Base-by-base conservation (phyloP, 176 grass and related monocot species). In the Eragrostis curvula region DNA sequence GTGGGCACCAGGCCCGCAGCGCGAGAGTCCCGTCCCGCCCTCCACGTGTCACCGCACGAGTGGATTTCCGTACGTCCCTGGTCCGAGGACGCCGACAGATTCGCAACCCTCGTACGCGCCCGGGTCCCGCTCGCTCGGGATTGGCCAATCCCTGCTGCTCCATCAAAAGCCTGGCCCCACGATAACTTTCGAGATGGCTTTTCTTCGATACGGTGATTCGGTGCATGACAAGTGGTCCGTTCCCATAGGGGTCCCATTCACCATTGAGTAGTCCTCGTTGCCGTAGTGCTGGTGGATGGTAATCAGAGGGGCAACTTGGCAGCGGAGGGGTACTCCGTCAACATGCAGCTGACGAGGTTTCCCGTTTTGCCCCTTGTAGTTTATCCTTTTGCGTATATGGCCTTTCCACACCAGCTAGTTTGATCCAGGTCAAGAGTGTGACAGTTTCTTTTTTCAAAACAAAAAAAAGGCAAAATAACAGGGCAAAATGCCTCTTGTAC, bases 101-200 rank as follows among this genome's bases (percentile, higher is more conserved):
- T 39, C 70, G 81, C 68, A 1, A 85, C 84, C 84, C 84, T 90
- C 92, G 84, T 89, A 92, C 89, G 47, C 39, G 44, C 20, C 0
- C 2, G 44, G 89, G 67, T 15, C 70, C 86, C 25, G 11, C 36
- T 0, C 30, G 71, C 68, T 48, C 40, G 60, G 59, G 43, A 75
- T 70, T 80, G 76, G 76, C 52, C 52, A 62, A 27, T 12, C 12
- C 18, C 30, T 13, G 12, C 82, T n/a, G 57, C 28, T 2, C 41
- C 29, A 75, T 50, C 29, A 69, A 36, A 45, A 20, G 17, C 15
- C 2, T 24, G 82, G 70, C 47, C 77, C 77, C 36, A 46, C 3
- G 14, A 0, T 9, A 3, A 6, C 65, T 40, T 61, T 48, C 2
- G 60, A 23, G 32, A 14, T 42, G 17, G 25, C 12, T 12, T 0